These are phyloP conservation scores for Trifolium fragiferum DNA, from an alignment of 306 rosid species.

Conservation along the genomic window DNA sequence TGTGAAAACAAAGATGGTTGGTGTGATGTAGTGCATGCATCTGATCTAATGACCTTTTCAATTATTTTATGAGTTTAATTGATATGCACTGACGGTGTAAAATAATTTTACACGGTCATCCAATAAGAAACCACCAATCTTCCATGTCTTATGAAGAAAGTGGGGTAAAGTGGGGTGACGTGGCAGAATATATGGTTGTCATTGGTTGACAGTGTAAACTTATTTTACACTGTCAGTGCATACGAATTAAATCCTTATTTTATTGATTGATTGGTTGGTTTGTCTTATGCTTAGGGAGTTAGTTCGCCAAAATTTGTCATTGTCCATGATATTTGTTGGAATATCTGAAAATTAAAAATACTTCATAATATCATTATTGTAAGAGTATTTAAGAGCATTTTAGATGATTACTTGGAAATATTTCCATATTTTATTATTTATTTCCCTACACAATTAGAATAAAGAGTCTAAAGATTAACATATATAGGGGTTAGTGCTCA, in stretches of 20 bases:
- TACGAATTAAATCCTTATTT: too few relatives aligned
- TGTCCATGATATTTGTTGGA: slow-evolving; percentile 34
- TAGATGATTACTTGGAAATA: neutral
- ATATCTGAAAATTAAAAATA: neutral
- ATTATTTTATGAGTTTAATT: neutral
- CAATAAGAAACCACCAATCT: too few relatives aligned
- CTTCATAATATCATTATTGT: slow-evolving; percentile 4
- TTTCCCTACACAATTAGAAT: neutral
- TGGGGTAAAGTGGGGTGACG: too few relatives aligned
- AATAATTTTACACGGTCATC: too few relatives aligned
- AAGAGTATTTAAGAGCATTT: neutral
- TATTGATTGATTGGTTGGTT: neutral
- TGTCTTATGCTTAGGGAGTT: slow-evolving; percentile 22
- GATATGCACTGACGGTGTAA: too few relatives aligned
- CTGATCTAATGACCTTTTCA: neutral
- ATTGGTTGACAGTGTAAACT: too few relatives aligned
- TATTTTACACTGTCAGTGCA: too few relatives aligned
- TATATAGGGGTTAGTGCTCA: neutral
- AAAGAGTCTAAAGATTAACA: neutral
- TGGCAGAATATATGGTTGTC: too few relatives aligned
- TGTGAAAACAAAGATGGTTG: slow-evolving; percentile 5
- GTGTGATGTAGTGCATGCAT: neutral
- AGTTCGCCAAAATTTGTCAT: slow-evolving; percentile 37
- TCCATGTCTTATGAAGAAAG: too few relatives aligned
- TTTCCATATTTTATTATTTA: slow-evolving; percentile 15